phyloP scores from a whole-genome alignment of 2,329 filamentous ascomycete genomes.

The Coleophoma eucalyptorum region DNA sequence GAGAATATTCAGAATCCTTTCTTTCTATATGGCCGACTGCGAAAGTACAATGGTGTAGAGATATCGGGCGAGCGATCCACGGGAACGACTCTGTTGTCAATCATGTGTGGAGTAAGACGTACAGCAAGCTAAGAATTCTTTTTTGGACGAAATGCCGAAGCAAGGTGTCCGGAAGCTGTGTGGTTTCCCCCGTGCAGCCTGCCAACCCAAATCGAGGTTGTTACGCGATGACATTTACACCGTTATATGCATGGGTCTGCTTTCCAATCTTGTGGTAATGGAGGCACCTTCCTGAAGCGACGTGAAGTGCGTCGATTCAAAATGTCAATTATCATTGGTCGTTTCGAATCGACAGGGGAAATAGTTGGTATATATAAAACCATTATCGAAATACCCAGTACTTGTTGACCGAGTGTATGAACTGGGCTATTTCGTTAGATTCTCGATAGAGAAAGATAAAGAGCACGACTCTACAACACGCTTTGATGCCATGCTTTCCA shows the following conservation, averaged over 20 bases:
- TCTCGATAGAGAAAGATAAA: conserved; percentile 38
- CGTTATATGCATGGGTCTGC: too few relatives aligned
- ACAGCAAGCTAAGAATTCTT: too few relatives aligned
- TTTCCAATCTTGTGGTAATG: too few relatives aligned
- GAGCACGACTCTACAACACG: conserved; percentile 44
- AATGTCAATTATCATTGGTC: background rate
- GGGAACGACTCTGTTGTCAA: too few relatives aligned
- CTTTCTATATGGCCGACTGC: background rate
- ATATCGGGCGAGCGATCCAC: background rate
- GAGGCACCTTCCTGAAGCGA: too few relatives aligned
- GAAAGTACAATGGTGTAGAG: background rate
- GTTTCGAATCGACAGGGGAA: background rate
- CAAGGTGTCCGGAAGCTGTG: too few relatives aligned
- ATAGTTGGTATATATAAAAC: background rate
- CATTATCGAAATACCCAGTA: background rate
- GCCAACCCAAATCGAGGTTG: too few relatives aligned
- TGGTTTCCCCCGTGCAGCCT: too few relatives aligned
- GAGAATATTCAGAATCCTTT: background rate
- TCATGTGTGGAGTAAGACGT: too few relatives aligned
- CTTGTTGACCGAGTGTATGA: conserved; percentile 1
- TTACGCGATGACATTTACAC: too few relatives aligned
- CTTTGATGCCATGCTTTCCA: conserved; percentile 39
- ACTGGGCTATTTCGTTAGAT: conserved; percentile 25
- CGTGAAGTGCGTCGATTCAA: background rate
- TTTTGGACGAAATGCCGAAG: too few relatives aligned